Conservation (phyloP, 805 yeast genomes). For the Priceomyces carsonii region DNA sequence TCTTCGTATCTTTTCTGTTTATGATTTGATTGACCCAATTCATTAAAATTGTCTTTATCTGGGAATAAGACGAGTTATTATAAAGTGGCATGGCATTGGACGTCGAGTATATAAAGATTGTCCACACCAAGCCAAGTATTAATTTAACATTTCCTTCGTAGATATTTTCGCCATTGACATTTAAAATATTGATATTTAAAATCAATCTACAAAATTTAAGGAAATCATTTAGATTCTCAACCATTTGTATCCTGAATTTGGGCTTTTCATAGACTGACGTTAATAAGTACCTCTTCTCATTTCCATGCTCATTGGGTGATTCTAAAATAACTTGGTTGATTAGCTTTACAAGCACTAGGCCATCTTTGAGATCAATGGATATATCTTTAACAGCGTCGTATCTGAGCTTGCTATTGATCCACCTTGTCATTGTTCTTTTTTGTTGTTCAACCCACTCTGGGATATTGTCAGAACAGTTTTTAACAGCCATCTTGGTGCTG, state of each 20-base stretch:
- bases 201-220: slow-evolving; percentile 43
- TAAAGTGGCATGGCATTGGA: slow-evolving; percentile 20
- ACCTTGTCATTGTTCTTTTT: slow-evolving; percentile 49
- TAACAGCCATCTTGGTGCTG: not conserved
- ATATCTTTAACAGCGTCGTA: slow-evolving; percentile 16
- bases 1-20: slow-evolving; percentile 18
- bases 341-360: slow-evolving; percentile 38
- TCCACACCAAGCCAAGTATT: slow-evolving; percentile 51
- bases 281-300: slow-evolving; percentile 22
- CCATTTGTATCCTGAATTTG: slow-evolving; percentile 41
- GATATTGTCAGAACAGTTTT: not conserved
- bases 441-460: slow-evolving; percentile 45
- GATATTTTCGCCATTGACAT: slow-evolving; percentile 51
- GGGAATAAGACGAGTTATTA: slow-evolving; percentile 25
- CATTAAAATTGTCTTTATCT: slow-evolving; percentile 34
- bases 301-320: slow-evolving; percentile 15
- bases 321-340: slow-evolving; percentile 32
- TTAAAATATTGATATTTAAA: slow-evolving; percentile 40
- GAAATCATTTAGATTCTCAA: slow-evolving; percentile 47
- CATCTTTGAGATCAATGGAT: slow-evolving; percentile 39
- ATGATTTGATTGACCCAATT: slow-evolving; percentile 52
- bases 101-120: slow-evolving; percentile 44
- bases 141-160: slow-evolving; percentile 49
- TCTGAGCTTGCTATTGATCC: slow-evolving; percentile 46
- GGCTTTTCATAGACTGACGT: slow-evolving; percentile 39